A percentile compares a stretch with the other conserved stretches of the same genome.
Evolutionary conservation across 352 stramenopile genomes (phyloP).

Genomic region (Pythium volutum): DNA sequence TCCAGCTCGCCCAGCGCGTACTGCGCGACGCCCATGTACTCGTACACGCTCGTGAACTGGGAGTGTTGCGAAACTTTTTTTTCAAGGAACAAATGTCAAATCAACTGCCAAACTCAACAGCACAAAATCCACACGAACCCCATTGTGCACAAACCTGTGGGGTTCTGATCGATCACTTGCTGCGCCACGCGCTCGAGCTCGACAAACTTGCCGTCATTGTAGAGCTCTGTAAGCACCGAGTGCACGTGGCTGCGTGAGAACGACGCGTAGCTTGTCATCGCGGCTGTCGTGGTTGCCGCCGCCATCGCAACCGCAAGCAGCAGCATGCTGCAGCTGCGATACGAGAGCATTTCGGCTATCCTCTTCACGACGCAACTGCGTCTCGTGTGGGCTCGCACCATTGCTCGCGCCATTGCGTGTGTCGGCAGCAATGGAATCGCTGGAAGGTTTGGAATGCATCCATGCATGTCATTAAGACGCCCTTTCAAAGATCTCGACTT

Average conservation of each 20-base stretch:
- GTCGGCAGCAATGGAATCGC: constrained; percentile 2
- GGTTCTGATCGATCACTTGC: constrained; percentile 43
- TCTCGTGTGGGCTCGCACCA: background rate
- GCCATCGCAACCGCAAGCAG: background rate
- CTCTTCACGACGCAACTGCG: background rate
- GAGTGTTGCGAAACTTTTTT: background rate
- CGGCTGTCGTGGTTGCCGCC: background rate
- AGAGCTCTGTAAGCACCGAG: constrained; percentile 33
- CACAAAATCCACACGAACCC: background rate
- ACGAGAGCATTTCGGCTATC: background rate
- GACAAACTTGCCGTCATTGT: constrained; percentile 41
- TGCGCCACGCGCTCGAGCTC: constrained; percentile 39
- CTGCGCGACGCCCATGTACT: constrained; percentile 68
- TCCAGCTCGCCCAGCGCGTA: constrained; percentile 64
- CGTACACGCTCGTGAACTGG: constrained; percentile 45
- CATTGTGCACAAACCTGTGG: constrained; percentile 31
- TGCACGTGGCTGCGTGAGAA: constrained; percentile 30
- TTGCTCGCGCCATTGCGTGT: background rate
- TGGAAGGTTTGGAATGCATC: constrained; percentile 9
- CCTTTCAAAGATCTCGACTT: constrained; percentile 12
- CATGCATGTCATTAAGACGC: constrained; percentile 1
- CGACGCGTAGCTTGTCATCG: constrained; percentile 12
- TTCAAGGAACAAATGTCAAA: background rate
- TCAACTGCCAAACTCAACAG: background rate
- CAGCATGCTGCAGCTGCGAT: background rate